These are phyloP conservation scores for Fomitopsis pulvina DNA, from an alignment of 768 basidiomycete genomes.

Conservation along the genomic window DNA sequence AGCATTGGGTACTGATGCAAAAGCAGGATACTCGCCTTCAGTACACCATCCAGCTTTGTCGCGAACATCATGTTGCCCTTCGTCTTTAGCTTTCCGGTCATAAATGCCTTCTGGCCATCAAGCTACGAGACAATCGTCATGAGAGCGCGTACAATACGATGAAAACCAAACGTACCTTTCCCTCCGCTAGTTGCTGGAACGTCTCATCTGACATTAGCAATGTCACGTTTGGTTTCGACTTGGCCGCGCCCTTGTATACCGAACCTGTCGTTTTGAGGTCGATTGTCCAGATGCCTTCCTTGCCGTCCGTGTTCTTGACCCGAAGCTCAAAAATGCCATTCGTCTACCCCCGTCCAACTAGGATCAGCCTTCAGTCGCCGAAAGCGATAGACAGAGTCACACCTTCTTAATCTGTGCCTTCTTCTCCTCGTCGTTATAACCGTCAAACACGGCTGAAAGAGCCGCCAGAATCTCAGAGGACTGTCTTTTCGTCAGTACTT, in stretches of 20 bases:
- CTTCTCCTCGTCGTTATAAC: constrained; percentile 55
- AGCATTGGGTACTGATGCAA: background rate
- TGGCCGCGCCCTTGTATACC: constrained; percentile 65
- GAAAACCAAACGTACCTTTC: constrained; percentile 45
- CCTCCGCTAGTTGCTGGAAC: constrained; percentile 61
- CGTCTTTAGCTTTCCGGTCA: constrained; percentile 91
- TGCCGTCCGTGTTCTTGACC: constrained; percentile 64
- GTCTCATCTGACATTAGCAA: constrained; percentile 74
- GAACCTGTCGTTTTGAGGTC: constrained; percentile 83
- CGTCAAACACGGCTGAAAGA: constrained; percentile 46
- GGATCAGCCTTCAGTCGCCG: background rate
- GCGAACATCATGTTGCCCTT: constrained; percentile 92
- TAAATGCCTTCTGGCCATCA: constrained; percentile 92
- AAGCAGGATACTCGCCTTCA: constrained; percentile 48
- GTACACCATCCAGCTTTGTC: constrained; percentile 79
- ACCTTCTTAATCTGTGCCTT: constrained; percentile 73
- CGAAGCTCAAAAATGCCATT: constrained; percentile 86
- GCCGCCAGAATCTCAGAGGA: constrained; percentile 57
- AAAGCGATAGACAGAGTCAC: background rate
- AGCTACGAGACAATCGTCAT: constrained; percentile 35
- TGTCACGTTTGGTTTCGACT: constrained; percentile 77
- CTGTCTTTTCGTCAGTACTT: constrained; percentile 31
- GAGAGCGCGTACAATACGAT: background rate
- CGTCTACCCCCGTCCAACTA: constrained; percentile 43
- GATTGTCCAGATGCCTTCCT: constrained; percentile 82